phyloP scores from a whole-genome alignment of 768 basidiomycete species.

The Suillus decipiens region DNA sequence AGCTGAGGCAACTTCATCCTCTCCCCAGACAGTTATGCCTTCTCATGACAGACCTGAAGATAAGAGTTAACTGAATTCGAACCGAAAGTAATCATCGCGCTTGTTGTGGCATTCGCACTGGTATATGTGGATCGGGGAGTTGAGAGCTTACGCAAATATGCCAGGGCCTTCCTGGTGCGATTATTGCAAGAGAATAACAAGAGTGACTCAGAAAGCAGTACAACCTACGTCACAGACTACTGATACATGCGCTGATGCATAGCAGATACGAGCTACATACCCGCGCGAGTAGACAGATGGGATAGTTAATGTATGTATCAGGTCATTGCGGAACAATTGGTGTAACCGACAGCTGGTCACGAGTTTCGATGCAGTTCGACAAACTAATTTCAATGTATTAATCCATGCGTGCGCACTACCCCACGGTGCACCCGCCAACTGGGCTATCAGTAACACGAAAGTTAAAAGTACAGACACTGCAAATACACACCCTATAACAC shows the following conservation, averaged over 20 bases:
- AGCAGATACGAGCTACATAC: background rate
- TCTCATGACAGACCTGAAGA: background rate
- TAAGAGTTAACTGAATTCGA: background rate
- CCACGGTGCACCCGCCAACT: conserved; percentile 7
- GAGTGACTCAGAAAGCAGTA: background rate
- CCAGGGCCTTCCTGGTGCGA: background rate
- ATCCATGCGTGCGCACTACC: conserved; percentile 6
- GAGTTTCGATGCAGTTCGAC: too few relatives aligned
- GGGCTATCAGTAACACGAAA: conserved; percentile 28
- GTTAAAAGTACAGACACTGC: conserved; percentile 31
- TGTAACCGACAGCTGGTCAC: background rate
- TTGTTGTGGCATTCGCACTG: background rate
- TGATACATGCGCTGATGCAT: background rate
- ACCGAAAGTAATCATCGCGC: background rate
- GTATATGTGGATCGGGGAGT: background rate
- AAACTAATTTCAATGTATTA: background rate
- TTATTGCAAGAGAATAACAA: background rate
- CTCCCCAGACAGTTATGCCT: background rate
- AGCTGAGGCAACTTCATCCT: background rate
- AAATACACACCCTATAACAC: conserved; percentile 26
- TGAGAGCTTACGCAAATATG: background rate
- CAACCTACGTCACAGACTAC: background rate
- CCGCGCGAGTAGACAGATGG: background rate
- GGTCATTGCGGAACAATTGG: background rate
- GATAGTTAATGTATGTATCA: background rate